Conservation (phyloP, 2,329 filamentous ascomycete species). For the Fusarium abutilonis region DNA sequence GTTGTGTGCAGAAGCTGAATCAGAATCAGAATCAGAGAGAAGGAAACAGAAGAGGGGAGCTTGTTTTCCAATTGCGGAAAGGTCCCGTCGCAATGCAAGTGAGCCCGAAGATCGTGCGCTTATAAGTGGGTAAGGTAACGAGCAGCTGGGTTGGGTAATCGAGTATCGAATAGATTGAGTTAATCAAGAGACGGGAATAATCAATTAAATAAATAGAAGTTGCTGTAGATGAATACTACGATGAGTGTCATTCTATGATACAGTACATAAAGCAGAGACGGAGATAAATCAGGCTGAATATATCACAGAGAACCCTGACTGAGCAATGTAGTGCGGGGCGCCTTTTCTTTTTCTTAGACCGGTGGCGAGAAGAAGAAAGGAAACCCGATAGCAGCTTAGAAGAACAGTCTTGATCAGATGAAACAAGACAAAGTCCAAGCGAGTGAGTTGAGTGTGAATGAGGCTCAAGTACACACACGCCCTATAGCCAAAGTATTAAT, state of each 20-base stretch:
- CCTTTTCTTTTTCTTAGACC: slow-evolving; percentile 20
- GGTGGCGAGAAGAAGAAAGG: slow-evolving; percentile 14
- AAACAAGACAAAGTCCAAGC: slow-evolving; percentile 1
- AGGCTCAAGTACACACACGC: slow-evolving; percentile 7
- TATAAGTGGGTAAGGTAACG: slow-evolving; percentile 36
- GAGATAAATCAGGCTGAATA: slow-evolving; percentile 2
- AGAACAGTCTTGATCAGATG: neutral
- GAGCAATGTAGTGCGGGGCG: slow-evolving; percentile 20
- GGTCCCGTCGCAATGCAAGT: slow-evolving; percentile 35
- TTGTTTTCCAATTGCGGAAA: slow-evolving; percentile 37
- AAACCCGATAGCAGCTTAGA: neutral
- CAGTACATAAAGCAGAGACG: neutral
- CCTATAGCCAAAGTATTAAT: slow-evolving; percentile 1
- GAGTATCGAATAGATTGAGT: neutral
- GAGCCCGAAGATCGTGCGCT: slow-evolving; percentile 35
- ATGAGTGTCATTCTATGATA: neutral
- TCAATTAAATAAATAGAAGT: neutral
- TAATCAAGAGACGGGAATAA: neutral
- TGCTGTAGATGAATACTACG: neutral
- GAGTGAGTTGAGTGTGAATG: neutral
- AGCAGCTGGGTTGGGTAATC: slow-evolving; percentile 4
- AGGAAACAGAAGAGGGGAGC: slow-evolving; percentile 41
- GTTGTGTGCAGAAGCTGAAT: slow-evolving; percentile 16
- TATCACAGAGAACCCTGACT: neutral
- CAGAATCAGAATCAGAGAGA: slow-evolving; percentile 31